phyloP scores from a whole-genome alignment of 2,329 filamentous ascomycete genomes.

The Aureobasidium lini region DNA sequence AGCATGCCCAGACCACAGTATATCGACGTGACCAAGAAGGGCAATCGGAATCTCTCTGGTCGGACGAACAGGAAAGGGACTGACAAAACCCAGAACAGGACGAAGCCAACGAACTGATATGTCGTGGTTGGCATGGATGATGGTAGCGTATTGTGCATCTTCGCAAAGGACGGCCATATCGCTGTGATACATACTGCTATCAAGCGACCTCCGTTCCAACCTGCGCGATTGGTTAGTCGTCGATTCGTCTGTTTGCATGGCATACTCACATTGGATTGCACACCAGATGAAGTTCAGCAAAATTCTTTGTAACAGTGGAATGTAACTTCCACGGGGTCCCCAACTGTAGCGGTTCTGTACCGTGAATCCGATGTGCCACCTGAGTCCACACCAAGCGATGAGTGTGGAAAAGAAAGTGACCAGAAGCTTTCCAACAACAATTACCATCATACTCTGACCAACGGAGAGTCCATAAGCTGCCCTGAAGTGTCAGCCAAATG shows the following conservation, averaged over 20 bases:
- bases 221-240: neutral
- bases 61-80: slow-evolving; percentile 1
- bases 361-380: slow-evolving; percentile 10
- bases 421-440: slow-evolving; percentile 3
- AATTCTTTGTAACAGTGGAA: slow-evolving; percentile 1
- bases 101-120: slow-evolving; percentile 2
- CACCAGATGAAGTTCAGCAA: slow-evolving; percentile 9
- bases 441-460: slow-evolving; percentile 8
- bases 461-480: slow-evolving; percentile 4
- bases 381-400: slow-evolving; percentile 5
- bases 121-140: slow-evolving; percentile 9
- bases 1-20: slow-evolving; percentile 7
- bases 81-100: slow-evolving; percentile 1
- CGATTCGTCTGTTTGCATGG: neutral
- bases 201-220: neutral
- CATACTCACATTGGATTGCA: neutral
- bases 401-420: slow-evolving; percentile 4
- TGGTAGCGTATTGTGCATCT: neutral
- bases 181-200: neutral
- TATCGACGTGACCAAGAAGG: slow-evolving; percentile 1
- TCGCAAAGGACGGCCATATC: slow-evolving; percentile 10
- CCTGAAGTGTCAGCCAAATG: neutral
- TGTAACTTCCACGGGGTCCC: neutral
- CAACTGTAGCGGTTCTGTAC: slow-evolving; percentile 6
- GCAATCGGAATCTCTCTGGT: neutral